phyloP scores from a whole-genome alignment of 257 asterid species.

The Capsicum chinense region DNA sequence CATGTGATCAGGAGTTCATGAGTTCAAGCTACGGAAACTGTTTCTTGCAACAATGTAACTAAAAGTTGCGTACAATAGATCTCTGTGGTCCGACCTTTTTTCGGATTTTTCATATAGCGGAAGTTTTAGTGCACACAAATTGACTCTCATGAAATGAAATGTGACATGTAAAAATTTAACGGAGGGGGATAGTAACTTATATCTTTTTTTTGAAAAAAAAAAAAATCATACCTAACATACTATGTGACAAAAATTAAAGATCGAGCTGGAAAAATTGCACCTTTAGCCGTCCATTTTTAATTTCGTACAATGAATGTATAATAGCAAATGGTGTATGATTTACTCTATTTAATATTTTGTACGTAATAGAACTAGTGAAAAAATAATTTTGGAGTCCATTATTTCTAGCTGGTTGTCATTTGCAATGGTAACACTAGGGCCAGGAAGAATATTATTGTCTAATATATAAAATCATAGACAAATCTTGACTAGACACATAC shows the following conservation, averaged over 20 bases:
- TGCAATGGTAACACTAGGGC: slow-evolving; percentile 18
- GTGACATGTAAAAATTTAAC: no score
- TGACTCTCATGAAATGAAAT: no score
- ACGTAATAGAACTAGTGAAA: neutral
- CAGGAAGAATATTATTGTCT: slow-evolving; percentile 3
- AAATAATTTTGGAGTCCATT: neutral
- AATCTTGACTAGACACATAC: neutral
- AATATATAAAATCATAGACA: neutral
- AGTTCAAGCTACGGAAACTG: no score
- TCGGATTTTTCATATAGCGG: no score
- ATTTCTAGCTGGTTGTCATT: slow-evolving; percentile 24
- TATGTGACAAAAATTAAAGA: neutral
- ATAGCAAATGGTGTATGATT: neutral
- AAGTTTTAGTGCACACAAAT: no score
- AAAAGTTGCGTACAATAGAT: no score
- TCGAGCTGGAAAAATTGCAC: neutral
- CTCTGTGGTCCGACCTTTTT: no score
- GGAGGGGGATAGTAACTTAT: neutral
- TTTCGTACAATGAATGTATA: neutral
- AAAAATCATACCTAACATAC: neutral
- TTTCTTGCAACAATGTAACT: no score
- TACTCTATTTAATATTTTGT: neutral
- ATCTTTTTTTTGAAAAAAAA: no score
- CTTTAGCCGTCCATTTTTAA: neutral
- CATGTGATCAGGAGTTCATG: no score